Evolutionary conservation across 768 basidiomycete genomes (phyloP).

Genomic region (Suillus plorans): DNA sequence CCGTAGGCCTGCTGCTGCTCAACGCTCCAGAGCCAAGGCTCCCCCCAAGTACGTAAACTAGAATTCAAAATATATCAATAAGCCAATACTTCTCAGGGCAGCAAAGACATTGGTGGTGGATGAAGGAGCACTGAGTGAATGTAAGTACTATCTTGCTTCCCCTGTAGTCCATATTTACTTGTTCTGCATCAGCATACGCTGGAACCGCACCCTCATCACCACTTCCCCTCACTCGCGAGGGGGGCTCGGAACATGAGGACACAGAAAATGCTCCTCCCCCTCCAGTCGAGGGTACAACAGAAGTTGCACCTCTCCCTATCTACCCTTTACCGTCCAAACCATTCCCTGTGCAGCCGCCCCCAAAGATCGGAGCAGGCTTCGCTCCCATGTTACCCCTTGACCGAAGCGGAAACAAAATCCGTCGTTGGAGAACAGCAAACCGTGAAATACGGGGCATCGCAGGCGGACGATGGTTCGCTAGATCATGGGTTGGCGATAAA

Average conservation of each 20-base stretch:
- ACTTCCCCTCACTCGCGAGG: constrained; percentile 41
- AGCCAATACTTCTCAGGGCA: constrained; percentile 26
- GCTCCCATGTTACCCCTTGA: constrained; percentile 69
- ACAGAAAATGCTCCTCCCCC: constrained; percentile 28
- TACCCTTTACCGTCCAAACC: constrained; percentile 84
- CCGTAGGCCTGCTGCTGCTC: constrained; percentile 41
- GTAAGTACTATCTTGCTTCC: constrained; percentile 34
- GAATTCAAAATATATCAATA: background rate
- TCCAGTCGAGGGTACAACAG: constrained; percentile 34
- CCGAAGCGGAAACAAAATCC: constrained; percentile 56
- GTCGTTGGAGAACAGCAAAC: constrained; percentile 73
- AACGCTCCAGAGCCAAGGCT: constrained; percentile 34
- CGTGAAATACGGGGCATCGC: constrained; percentile 82
- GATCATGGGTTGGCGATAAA: constrained; percentile 83
- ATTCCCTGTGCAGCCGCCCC: constrained; percentile 77
- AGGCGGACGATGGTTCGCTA: constrained; percentile 79
- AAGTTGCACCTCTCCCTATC: constrained; percentile 62
- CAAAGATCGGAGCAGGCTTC: constrained; percentile 73
- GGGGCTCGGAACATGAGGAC: constrained; percentile 49
- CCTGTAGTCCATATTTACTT: background rate
- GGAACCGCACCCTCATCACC: constrained; percentile 77
- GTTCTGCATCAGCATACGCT: constrained; percentile 47
- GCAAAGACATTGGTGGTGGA: constrained; percentile 36
- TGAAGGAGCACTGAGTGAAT: constrained; percentile 61
- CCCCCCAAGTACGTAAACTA: constrained; percentile 29